Evolutionary conservation across 1,284 basidiomycete species (phyloP), one percentile per base, ranked within the genome.

Genomic region (Ceratobasidium sp.): DNA sequence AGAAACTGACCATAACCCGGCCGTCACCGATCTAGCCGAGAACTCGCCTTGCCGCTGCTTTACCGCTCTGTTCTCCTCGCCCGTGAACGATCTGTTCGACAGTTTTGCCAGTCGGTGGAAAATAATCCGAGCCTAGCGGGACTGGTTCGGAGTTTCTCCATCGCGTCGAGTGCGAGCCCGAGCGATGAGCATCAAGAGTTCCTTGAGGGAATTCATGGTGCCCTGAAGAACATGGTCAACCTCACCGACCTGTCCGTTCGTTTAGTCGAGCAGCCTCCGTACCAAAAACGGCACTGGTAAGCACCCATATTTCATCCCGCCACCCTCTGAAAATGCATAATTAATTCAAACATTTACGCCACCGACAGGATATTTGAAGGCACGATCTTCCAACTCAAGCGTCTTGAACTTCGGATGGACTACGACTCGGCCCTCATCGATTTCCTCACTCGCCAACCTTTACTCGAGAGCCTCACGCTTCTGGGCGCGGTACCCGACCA

Each of bases 251-350:
- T 72, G 5, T 51, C 41, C n/a, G 62, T 72, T 34, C 53, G 56
- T 61, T 51, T 72, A 56, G 39, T 61, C 29, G 69, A 72, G 46
- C 56, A 72, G 34, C 69, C 69, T 24, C 69, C 69, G 14, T 72
- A 72, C 31, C 69, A 72, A 31, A 43, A 61, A n/a, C 69, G 69
- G 41, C 69, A 72, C 34, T 72, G 69, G 69, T 62, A 62, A 34
- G 69, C 34, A 34, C 27, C 27, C 14, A 37, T 39, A 37, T 24
- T 63, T 41, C 19, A 37, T 34, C 54, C 37, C 13, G 46, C 46
- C 34, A 24, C 31, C 6, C 56, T 61, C 24, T 11, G 14, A n/a
- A 31, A 37, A 11, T n/a, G 16, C 31, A 9, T 37, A 53, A 53
- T 66, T 66, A 53, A 37, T n/a, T 61, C n/a, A 16, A 46, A 56